A percentile compares a stretch with the other conserved stretches of the same genome.
These are phyloP conservation scores for Ophiosphaerella korrae DNA, from an alignment of 2,329 filamentous ascomycete species.

Conservation along the genomic window DNA sequence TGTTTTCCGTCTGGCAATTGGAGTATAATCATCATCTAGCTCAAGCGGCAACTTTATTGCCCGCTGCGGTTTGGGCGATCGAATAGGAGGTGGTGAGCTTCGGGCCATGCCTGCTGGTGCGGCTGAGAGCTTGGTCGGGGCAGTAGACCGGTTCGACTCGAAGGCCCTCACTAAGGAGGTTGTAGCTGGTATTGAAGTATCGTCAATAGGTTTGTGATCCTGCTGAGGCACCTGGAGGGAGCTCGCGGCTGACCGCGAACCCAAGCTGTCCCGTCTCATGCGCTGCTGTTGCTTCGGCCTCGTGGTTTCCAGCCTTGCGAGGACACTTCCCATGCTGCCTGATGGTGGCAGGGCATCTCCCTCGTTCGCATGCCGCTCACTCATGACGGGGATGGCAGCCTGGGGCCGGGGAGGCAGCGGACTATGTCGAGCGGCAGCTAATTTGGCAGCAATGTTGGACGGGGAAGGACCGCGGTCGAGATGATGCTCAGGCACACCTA, in stretches of 20 bases:
- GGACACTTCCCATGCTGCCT: constrained; percentile 41
- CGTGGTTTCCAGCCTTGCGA: constrained; percentile 37
- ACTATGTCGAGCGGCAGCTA: constrained; percentile 66
- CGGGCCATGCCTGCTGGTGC: constrained; percentile 26
- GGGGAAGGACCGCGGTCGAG: constrained; percentile 55
- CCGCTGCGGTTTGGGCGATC: constrained; percentile 50
- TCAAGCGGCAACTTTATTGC: constrained; percentile 38
- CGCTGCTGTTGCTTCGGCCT: constrained; percentile 17
- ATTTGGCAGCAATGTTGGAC: constrained; percentile 65
- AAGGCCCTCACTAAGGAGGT: constrained; percentile 71
- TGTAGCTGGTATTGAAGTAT: constrained; percentile 65
- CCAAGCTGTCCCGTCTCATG: constrained; percentile 22
- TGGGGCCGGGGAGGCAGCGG: constrained; percentile 45
- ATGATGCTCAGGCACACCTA: constrained; percentile 36
- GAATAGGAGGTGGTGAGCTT: constrained; percentile 40
- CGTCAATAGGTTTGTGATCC: constrained; percentile 54
- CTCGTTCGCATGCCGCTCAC: constrained; percentile 31
- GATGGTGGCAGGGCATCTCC: constrained; percentile 37
- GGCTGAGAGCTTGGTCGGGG: constrained; percentile 16
- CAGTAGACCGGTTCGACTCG: constrained; percentile 56
- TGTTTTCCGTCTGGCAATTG: constrained; percentile 24
- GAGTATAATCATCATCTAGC: constrained; percentile 18
- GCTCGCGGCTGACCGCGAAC: constrained; percentile 18
- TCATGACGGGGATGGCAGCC: constrained; percentile 15
- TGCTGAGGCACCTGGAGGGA: constrained; percentile 3